phyloP scores from a whole-genome alignment of 176 grass and related monocot genomes.

The Ampelocalamus luodianensis region DNA sequence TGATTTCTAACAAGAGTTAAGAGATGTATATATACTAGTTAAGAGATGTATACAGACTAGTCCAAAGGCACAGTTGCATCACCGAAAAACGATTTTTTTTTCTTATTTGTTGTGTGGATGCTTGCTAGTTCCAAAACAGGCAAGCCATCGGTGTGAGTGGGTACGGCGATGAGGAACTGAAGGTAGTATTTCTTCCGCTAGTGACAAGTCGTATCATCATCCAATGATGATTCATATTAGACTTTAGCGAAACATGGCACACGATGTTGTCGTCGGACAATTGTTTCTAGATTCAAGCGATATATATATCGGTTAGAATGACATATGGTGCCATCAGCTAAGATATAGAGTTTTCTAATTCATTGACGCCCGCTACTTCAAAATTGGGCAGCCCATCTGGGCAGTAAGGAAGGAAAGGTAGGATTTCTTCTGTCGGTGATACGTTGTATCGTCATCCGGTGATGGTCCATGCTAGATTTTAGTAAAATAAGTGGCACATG shows the following conservation, averaged over 20 bases:
- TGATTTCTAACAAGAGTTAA: neutral
- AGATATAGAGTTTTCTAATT: neutral
- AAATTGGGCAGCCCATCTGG: too few species aligned
- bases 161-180: neutral
- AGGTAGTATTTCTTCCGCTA: neutral
- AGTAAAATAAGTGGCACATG: neutral
- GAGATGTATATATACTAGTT: too few species aligned
- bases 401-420: too few species aligned
- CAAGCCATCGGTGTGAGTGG: neutral
- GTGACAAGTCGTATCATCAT: neutral
- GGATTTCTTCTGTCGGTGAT: too few species aligned
- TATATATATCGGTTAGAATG: neutral
- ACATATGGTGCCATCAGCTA: neutral
- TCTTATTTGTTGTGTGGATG: neutral
- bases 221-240: neutral
- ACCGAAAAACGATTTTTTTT: neutral
- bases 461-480: neutral
- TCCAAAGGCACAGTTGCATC: accelerated
- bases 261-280: neutral
- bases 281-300: neutral
- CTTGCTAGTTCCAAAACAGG: neutral
- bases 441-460: accelerated
- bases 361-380: neutral
- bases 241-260: neutral
- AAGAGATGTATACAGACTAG: neutral